Evolutionary conservation across 768 basidiomycete genomes (phyloP), one percentile per base, ranked within the genome.

Genomic region (Tricholoma terreum): DNA sequence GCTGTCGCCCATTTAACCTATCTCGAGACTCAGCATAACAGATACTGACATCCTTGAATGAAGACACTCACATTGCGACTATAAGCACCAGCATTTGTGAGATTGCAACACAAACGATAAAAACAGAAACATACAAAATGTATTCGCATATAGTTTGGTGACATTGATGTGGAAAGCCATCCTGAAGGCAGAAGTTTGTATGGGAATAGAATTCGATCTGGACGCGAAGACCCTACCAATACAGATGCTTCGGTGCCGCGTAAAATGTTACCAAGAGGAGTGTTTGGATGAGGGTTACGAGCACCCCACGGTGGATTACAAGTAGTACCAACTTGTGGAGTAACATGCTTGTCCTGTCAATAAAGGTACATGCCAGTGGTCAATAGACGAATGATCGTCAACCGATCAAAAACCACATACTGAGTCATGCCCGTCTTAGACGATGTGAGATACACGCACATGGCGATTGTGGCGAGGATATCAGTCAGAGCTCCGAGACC

Each of bases 111-210:
- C n/a, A 30, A 24, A 24, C 10, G 42, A 15, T 31, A 51, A 51
- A 12, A 84, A n/a, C 4, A 12, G 33, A 35, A 19, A 73, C 79
- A 71, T 54, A 80, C 79, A 80, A 64, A 80, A 80, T 1, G 78
- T 79, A 58, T 80, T 80, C 15, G 75, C 78, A 58, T 80, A 80
- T 7, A 80, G 67, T 45, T 76, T 79, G 4, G 78, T 80, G 8
- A 79, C 75, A 55, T 78, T 79, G 56, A 79, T 69, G 57, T 80
- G 78, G 57, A 80, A 73, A 0, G 78, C 75, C 49, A 80, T 65
- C 79, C 79, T 80, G 51, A 17, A 14, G 22, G 15, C 12, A 50
- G 10, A 12, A 11, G 19, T n/a, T 40, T 45, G 40, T 21, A 31
- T 2, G 30, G 19, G 9, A 6, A 12, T 21, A 31, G 45, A 31